Base-by-base conservation (phyloP, 768 basidiomycete genomes). In the Trametes sanguinea region DNA sequence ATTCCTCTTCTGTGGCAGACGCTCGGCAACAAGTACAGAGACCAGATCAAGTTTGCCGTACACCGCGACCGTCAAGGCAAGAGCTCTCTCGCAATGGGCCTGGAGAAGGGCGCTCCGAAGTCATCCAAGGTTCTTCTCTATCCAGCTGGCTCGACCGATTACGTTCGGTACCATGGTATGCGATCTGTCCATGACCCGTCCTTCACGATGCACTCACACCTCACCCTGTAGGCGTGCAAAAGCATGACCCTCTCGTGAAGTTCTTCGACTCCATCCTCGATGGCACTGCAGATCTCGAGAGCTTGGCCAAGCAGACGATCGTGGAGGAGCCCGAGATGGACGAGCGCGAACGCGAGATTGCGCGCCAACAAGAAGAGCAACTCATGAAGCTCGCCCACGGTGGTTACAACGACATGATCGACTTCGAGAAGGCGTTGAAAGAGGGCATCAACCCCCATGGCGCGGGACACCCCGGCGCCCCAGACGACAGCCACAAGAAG, bases 1-100 rank as follows among this genome's bases (percentile, higher is more conserved):
- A 84, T 85, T 47, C 93, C 92, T 1, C 74, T 94, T 10, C 77
- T 94, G 43, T 94, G 92, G 92, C 84, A 88, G 66, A 86, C 89
- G 22, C 81, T 94, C 30, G 84, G 82, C 27, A 90, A 91, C 70
- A 89, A 85, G 65, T 93, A 86, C 75, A 70, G 79, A 59, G 84
- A 83, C 46, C 76, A 84, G 64, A 77, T 94, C 9, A 79, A 77
- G 30, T 85, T 93, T 64, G 88, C 80, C 1, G 78, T 81, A 32
- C 83, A 87, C 68, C 83, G 83, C 39, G 90, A 92, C 75, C 81
- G 84, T 29, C 80, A 87, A 51, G 89, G 86, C 22, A 79, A 77
- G 57, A 80, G 84, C 44, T 83, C 84, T 7, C 76, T 79, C 0
- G 75, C 79, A 29, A 71, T 93, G 60, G 90, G 89, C 1, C 76